Conservation (phyloP, 495 filamentous ascomycete genomes). For the Lasiosphaeria hispida region DNA sequence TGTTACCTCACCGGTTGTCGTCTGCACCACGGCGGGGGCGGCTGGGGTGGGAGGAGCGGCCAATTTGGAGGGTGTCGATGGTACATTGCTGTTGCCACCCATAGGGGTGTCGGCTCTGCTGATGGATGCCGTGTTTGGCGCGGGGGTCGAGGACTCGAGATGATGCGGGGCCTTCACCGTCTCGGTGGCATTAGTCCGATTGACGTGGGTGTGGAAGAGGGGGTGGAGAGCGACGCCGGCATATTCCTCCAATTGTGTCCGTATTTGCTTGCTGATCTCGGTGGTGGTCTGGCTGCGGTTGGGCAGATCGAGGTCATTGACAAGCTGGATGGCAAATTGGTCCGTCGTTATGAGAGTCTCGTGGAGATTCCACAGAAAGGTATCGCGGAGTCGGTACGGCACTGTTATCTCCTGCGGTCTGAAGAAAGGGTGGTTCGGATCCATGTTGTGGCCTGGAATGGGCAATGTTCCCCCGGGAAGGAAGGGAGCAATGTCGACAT, state of each 20-base stretch:
- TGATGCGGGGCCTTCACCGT: conserved; percentile 34
- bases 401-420: conserved; percentile 71
- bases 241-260: conserved; percentile 93
- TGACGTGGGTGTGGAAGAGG: conserved; percentile 67
- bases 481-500: conserved; percentile 83
- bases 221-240: conserved; percentile 92
- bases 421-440: conserved; percentile 65
- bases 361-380: conserved; percentile 96
- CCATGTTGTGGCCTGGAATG: conserved; percentile 55
- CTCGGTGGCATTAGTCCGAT: conserved; percentile 38
- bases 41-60: conserved; percentile 9
- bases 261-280: conserved; percentile 88
- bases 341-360: conserved; percentile 93
- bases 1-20: conserved; percentile 27
- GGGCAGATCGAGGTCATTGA: conserved; percentile 92
- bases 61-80: conserved; percentile 32
- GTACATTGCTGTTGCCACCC: conserved; percentile 31
- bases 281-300: conserved; percentile 61
- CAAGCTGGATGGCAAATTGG: conserved; percentile 85
- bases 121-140: conserved; percentile 28
- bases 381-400: conserved; percentile 83
- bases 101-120: conserved; percentile 51
- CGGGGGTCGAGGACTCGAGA: conserved; percentile 42
- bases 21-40: conserved; percentile 21
- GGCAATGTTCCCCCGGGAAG: conserved; percentile 71